Base-by-base conservation (phyloP, 176 grass and related monocot genomes). In the Poa annua region DNA sequence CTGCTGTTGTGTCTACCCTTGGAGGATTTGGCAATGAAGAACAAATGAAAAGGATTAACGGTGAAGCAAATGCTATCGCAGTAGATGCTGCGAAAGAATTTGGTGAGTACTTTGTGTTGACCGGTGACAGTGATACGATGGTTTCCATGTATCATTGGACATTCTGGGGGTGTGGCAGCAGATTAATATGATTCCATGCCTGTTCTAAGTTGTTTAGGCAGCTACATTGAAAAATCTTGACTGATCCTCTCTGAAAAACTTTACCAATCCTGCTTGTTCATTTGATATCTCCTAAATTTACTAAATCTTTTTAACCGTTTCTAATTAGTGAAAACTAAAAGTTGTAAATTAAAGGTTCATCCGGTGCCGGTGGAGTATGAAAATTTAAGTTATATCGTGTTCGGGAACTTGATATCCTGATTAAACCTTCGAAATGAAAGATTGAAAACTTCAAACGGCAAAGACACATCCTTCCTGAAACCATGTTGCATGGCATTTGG, bases 11-110 rank as follows among this genome's bases (percentile, higher is more conserved):
- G 57, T 96, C 96, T 48, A 99, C 96, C 42, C 57, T 99, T 67
- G 96, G 93, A 85, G 96, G 96, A 25, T 92, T 99, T 86, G 96
- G 96, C 26, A 99, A 88, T 17, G 96, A 99, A 56, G 96, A 99
- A 75, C 93, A 99, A 45, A 99, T 99, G 96, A 96, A 99, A 76
- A 89, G 76, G 81, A 96, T 96, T 86, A 93, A 99, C 83, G 93
- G 96, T 20, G 93, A 99, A 76, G 96, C 96, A 68, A 99, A 96
- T 90, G 29, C 92, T 60, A 32, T 92, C 56, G 91, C 96, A 78
- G 79, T 96, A 21, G 83, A 93, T 52, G 87, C 89, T 65, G 89
- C 96, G 67, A 96, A 94, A 80, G 84, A 92, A 80, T 90, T 89
- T 76, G 96, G 96, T 96, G 81, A 86, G 90, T 60, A 79, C 45